These are phyloP conservation scores for Coniferiporia weirii DNA, from an alignment of 1,284 basidiomycete species.

Conservation along the genomic window DNA sequence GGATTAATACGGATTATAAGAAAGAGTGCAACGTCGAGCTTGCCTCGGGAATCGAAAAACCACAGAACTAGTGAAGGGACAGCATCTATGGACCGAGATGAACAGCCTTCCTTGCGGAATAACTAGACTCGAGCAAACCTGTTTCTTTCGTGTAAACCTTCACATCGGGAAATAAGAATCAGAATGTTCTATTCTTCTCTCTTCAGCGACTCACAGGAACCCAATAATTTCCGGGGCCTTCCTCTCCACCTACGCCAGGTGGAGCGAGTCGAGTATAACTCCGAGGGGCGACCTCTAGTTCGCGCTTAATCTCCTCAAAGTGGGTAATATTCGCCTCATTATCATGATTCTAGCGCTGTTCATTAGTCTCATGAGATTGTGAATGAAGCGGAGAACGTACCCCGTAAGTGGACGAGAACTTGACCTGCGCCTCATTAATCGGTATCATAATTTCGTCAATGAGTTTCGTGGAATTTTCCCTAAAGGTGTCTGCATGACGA, in stretches of 20 bases:
- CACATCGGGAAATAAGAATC: background rate
- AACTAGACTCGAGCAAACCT: constrained; percentile 23
- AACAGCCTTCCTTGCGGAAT: background rate
- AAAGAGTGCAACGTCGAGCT: constrained; percentile 1
- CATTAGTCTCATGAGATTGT: constrained; percentile 13
- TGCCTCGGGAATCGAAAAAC: constrained; percentile 71
- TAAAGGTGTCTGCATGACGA: constrained; percentile 50
- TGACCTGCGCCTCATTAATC: constrained; percentile 40
- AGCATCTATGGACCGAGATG: constrained; percentile 31
- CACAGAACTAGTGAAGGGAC: constrained; percentile 53
- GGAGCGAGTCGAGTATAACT: constrained; percentile 60
- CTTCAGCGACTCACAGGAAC: constrained; percentile 44
- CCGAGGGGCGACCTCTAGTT: constrained; percentile 42
- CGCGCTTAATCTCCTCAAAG: constrained; percentile 28
- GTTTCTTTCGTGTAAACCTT: constrained; percentile 31
- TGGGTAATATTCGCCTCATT: constrained; percentile 30
- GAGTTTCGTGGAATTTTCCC: constrained; percentile 45
- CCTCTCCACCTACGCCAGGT: constrained; percentile 50
- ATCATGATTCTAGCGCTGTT: constrained; percentile 24
- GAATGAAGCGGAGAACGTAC: constrained; percentile 28
- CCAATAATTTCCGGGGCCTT: constrained; percentile 67
- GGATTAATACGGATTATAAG: background rate
- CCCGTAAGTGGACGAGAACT: constrained; percentile 41
- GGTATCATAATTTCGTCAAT: constrained; percentile 48
- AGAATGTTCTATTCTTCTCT: background rate